Evolutionary conservation across 2,329 filamentous ascomycete genomes (phyloP).

Genomic region (Camillea tinctor): DNA sequence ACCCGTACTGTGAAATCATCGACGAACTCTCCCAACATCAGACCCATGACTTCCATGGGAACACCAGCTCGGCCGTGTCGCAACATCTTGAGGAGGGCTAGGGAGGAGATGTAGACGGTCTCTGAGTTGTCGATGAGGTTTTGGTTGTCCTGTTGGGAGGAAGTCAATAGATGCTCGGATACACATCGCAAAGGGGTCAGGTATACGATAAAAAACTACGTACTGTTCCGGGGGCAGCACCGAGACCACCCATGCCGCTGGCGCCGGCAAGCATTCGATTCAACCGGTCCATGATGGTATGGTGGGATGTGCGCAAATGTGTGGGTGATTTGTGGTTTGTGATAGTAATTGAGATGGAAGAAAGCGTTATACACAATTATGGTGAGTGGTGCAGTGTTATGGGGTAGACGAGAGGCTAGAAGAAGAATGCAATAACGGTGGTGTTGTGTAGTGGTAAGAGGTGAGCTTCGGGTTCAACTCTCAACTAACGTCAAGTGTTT

Average conservation of each 20-base stretch:
- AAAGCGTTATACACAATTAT: neutral
- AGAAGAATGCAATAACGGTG: neutral
- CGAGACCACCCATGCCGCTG: constrained; percentile 65
- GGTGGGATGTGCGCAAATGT: constrained; percentile 5
- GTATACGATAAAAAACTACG: constrained; percentile 28
- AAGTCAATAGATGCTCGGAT: neutral
- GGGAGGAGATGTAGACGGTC: constrained; percentile 97
- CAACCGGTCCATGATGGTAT: constrained; percentile 79
- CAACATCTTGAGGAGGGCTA: constrained; percentile 97
- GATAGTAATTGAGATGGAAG: neutral
- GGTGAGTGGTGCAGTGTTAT: neutral
- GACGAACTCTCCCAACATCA: constrained; percentile 98
- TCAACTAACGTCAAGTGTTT: constrained; percentile 10
- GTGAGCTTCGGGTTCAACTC: constrained; percentile 14
- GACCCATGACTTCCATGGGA: constrained; percentile 99
- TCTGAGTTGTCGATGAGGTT: constrained; percentile 98
- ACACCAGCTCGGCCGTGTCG: constrained; percentile 96
- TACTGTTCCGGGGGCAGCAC: constrained; percentile 61
- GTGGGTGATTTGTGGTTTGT: too few species aligned
- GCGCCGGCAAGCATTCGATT: constrained; percentile 79
- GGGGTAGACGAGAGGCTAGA: neutral
- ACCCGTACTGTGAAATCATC: constrained; percentile 98
- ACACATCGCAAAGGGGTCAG: neutral
- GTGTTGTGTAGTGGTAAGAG: constrained; percentile 8
- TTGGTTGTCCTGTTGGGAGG: constrained; percentile 67